phyloP scores from a whole-genome alignment of 2,329 filamentous ascomycete species.

The Alternaria tenuissima region DNA sequence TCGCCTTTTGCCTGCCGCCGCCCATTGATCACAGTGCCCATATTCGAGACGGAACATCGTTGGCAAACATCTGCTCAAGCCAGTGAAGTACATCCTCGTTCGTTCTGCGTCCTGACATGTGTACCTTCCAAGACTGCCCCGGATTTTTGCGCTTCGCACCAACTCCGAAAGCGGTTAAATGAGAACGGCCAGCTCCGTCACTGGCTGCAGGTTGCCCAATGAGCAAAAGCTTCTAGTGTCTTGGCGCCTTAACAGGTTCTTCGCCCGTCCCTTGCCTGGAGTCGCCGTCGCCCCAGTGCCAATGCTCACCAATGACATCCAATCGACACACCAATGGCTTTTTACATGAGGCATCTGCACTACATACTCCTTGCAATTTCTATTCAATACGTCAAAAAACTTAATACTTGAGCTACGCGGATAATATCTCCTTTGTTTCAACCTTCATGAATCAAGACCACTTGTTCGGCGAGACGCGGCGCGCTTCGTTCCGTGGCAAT shows the following conservation, averaged over 20 bases:
- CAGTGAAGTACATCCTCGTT: background rate
- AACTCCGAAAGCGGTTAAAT: slow-evolving; percentile 29
- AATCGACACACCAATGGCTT: slow-evolving; percentile 20
- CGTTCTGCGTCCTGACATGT: slow-evolving; percentile 5
- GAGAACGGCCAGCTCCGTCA: slow-evolving; percentile 22
- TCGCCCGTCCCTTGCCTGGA: slow-evolving; percentile 20
- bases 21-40: background rate
- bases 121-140: slow-evolving; percentile 26
- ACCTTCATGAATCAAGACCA: background rate
- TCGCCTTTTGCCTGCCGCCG: slow-evolving; percentile 5
- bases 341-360: slow-evolving; percentile 26
- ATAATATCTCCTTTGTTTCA: slow-evolving; percentile 3
- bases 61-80: background rate
- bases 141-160: slow-evolving; percentile 28
- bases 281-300: slow-evolving; percentile 17
- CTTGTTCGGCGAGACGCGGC: background rate
- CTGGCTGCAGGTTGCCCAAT: slow-evolving; percentile 22
- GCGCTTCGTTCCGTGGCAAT: slow-evolving; percentile 2
- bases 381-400: background rate
- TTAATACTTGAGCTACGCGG: background rate
- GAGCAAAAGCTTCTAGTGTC: slow-evolving; percentile 28
- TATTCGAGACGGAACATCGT: background rate
- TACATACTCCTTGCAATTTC: slow-evolving; percentile 23
- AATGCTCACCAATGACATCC: slow-evolving; percentile 19
- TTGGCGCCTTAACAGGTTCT: slow-evolving; percentile 32